Base-by-base conservation (phyloP, 225 moss, liverwort and hornwort species). In the Pseudoscleropodium purum region DNA sequence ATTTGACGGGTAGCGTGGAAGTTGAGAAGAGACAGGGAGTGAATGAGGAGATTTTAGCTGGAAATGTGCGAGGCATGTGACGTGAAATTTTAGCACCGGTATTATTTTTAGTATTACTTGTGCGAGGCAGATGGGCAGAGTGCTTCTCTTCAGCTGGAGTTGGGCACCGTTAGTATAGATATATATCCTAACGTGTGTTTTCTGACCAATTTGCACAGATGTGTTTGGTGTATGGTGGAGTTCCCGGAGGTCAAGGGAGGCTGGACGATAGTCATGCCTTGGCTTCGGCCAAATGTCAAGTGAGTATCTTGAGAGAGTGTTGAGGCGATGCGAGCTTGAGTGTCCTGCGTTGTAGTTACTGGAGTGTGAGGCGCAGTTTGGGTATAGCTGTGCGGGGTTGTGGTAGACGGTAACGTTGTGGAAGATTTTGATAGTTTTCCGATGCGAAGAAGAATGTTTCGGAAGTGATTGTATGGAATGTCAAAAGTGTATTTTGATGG, bases 231-330 rank as follows among this genome's bases (percentile, higher is more conserved):
- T 96, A 97, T 82, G 96, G 96, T 49, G 97, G 96, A 90, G 94
- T 93, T 90, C 91, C 94, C 76, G 93, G 94, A 82, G 96, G 95
- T 87, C 95, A 94, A 91, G 95, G 94, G 67, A 96, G 90, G 87
- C 92, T 99, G 49, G 95, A 87, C n/a, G 90, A 93, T 49, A 87
- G 88, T 74, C 94, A 96, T 93, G 96, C 95, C 33, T 84, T 99
- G 84, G 93, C 94, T 81, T 99, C 99, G 72, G 92, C 95, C 24
- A 99, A 99, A 83, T 99, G 99, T 95, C 99, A 96, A 91, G 93
- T 97, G 66, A 81, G 95, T 87, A 69, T 74, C 39, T 59, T 74
- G 66, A 47, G 78, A 79, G 79, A 63, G 18, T 73, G 64, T 65
- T 51, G 84, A 84, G 84, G 67, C 52, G 65, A 88, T 47, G 68